Base-by-base conservation (phyloP, 352 stramenopile genomes). In the Pythium aquatile region DNA sequence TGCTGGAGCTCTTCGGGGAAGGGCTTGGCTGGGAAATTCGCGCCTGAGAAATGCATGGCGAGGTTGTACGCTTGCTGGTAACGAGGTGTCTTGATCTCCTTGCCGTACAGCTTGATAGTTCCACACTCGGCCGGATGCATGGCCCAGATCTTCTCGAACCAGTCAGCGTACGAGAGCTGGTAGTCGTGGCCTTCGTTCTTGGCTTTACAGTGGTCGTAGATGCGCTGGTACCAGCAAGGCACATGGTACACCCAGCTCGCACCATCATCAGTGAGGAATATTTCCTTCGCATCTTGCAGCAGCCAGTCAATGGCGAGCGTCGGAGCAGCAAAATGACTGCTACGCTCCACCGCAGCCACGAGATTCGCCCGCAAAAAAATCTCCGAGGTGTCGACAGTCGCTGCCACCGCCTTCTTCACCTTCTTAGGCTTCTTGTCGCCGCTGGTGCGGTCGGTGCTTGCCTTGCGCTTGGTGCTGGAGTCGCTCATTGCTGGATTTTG, bases 101-200 rank as follows among this genome's bases (percentile, higher is more conserved):
- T 86, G 24, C 81, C 81, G 65, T 90, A 93, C 58, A 93, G 71
- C 69, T 85, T 82, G 37, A 96, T 84, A 7, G 72, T 79, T 54
- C 90, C 79, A 20, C 78, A 61, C 10, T 88, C 55, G 30, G 64
- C 47, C 26, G 87, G 87, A 49, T 94, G 87, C 8, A 78, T 60
- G 3, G 78, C 58, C 85, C 86, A 96, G 9, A 89, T 47, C 1
- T 20, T 28, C 14, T 73, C 30, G 33, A 73, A 69, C 66, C 66
- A 73, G 0, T 69, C 35, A 20, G 11, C 16, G 44, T 69, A 73
- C 10, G 55, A 1, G 30, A 26, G 42, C 39, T 51, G 58, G 29
- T 28, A n/a, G 14, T 7, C 26, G 0, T 57, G 14, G 42, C 63
- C 49, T 1, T 47, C 17, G 9, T 37, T 20, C 10, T 33, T 35